Conservation (phyloP, 768 basidiomycete species). For the Glaciozyma martinii region DNA sequence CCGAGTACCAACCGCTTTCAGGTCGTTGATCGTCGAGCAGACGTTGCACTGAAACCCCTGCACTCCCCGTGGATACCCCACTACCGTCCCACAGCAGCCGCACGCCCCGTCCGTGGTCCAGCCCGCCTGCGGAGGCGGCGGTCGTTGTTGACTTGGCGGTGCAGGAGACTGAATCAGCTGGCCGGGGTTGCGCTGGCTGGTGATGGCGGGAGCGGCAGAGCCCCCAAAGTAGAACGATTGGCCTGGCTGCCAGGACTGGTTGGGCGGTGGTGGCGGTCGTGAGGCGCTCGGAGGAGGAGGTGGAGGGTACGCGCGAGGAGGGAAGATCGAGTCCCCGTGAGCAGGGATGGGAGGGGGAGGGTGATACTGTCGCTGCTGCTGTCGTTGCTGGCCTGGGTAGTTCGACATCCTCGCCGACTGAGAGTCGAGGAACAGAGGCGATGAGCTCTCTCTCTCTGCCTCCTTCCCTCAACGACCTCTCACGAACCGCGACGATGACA, state of each 20-base stretch:
- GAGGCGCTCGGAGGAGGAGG: not conserved
- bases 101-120: constrained; percentile 5
- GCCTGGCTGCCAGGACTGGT: not conserved
- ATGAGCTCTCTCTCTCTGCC: no score
- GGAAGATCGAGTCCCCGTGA: not conserved
- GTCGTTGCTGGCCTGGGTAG: no score
- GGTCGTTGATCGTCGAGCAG: constrained; percentile 13
- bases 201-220: not conserved
- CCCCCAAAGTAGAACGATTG: not conserved
- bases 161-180: not conserved
- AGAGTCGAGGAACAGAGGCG: no score
- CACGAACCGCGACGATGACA: no score
- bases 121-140: not conserved
- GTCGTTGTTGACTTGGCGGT: not conserved
- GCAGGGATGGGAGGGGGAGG: no score
- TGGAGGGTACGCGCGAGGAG: constrained; percentile 9
- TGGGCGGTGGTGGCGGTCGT: not conserved
- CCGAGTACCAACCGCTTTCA: not conserved
- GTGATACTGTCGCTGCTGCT: no score
- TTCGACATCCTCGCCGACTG: no score
- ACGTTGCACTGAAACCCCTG: constrained; percentile 6
- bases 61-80: constrained; percentile 5
- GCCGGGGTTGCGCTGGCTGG: not conserved
- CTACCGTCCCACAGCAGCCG: constrained; percentile 6
- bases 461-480: no score